These are phyloP conservation scores for Chlorella sp. DNA, from an alignment of 139 green algal species.

Conservation along the genomic window DNA sequence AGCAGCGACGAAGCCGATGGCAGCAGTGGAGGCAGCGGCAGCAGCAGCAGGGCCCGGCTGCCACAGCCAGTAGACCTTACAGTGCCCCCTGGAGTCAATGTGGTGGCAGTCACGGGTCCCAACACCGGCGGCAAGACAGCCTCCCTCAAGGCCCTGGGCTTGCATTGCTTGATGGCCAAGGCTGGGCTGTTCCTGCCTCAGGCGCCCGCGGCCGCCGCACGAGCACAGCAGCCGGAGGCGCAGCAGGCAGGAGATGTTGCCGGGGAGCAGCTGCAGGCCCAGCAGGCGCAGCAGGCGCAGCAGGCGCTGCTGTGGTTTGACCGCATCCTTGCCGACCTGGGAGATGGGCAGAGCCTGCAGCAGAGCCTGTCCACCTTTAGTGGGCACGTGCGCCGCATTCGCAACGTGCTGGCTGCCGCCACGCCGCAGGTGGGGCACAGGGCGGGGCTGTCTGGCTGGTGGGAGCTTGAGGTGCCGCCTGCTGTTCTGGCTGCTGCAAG, in stretches of 20 bases:
- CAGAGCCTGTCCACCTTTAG: constrained; percentile 87
- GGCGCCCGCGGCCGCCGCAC: not conserved
- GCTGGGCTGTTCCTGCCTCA: constrained; percentile 80
- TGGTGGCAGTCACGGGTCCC: constrained; percentile 82
- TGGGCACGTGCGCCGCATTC: constrained; percentile 67
- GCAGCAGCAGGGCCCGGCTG: not conserved
- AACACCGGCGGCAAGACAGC: constrained; percentile 91
- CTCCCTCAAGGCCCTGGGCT: constrained; percentile 80
- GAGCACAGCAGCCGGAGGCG: no score
- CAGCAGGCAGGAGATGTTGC: not conserved
- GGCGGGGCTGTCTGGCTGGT: no score
- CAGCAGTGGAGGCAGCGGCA: not conserved
- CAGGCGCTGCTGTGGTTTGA: constrained; percentile 57
- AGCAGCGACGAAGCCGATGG: not conserved
- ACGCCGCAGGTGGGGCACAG: constrained; percentile 7
- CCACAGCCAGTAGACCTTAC: constrained; percentile 62
- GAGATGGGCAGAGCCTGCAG: constrained; percentile 80
- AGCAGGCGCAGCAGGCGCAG: not conserved
- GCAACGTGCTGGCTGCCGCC: constrained; percentile 49
- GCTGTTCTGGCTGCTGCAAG: no score
- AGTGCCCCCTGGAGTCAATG: constrained; percentile 50
- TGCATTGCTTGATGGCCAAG: constrained; percentile 80
- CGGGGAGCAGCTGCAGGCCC: no score
- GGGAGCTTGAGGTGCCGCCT: no score
- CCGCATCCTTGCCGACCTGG: constrained; percentile 80